Conservation (phyloP, 345 rosid genomes). For the Conringia planisiliqua region DNA sequence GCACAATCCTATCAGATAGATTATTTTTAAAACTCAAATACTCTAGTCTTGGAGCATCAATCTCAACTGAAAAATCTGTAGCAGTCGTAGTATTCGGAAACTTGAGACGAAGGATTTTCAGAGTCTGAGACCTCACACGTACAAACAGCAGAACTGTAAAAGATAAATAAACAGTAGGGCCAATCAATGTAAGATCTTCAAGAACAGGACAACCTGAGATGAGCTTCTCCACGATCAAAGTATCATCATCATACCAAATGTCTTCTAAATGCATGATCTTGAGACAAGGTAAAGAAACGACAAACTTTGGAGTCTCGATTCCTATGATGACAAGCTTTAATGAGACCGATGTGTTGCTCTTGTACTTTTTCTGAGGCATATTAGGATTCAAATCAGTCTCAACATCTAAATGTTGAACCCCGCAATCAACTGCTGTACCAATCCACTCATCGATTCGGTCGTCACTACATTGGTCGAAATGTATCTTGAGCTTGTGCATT, state of each 20-base stretch:
- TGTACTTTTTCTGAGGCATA: no score
- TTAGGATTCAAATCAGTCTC: no score
- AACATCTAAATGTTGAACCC: no score
- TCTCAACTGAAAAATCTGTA: not conserved
- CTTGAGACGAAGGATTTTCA: not conserved
- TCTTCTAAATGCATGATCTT: not conserved
- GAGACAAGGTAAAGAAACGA: no score
- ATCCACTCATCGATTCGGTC: no score
- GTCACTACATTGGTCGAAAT: no score
- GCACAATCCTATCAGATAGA: not conserved
- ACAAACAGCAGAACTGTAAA: not conserved
- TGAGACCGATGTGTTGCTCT: no score
- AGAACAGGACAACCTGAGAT: conserved; percentile 11
- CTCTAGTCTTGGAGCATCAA: conserved; percentile 7
- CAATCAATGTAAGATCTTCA: not conserved
- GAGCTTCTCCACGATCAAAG: not conserved
- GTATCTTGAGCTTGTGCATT: no score
- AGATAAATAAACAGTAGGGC: not conserved
- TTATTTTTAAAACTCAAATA: not conserved
- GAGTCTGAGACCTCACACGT: conserved; percentile 1
- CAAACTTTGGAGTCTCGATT: no score
- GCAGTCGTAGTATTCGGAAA: not conserved
- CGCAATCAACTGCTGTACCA: no score
- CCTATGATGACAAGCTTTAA: no score
- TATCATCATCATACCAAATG: not conserved